Evolutionary conservation across 805 yeast species (phyloP), one percentile per base, ranked within the genome.

Genomic region (Myxozyma melibiosi): DNA sequence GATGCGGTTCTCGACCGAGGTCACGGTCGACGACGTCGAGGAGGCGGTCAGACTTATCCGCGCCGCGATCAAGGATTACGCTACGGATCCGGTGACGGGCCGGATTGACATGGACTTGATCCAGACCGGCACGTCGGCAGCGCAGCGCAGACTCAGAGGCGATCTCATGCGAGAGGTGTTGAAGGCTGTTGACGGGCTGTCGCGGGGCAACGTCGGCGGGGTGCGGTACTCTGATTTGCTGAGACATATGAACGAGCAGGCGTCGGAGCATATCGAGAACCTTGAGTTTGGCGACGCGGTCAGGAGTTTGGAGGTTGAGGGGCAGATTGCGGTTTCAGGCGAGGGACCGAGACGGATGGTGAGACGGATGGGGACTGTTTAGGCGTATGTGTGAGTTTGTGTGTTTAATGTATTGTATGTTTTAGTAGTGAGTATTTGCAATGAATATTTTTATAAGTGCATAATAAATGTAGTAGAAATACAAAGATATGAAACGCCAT

Each of bases 11-110:
- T 80, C 92, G 1, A 74, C 78, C 1, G 70, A 66, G 0, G 99
- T 94, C 4, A 86, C 84, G 53, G 76, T 87, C 25, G 78, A 78
- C 28, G 99, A 94, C 71, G 99, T 94, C 4, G 78, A 80, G 58
- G 99, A 94, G 71, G 96, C 98, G 0, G 97, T 91, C 2, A 81
- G 99, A 64, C 78, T 94, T 64, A 94, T 92, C 70, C 84, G 87
- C 66, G 82, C 96, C 2, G 99, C 99, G 13, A 88, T 94, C 64
- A 94, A 94, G 71, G 98, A 94, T 63, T 94, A 94, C 71, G 99
- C 99, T 14, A 94, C 97, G 2, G 99, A 94, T 74, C 99, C 99
- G 24, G 77, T 85, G 34, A 92, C 99, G 0, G 99, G 99, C 30
- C 82, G 94, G 67, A 94, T 94, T 64, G 99, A 94, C 70, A 90